Evolutionary conservation across 2,329 filamentous ascomycete genomes (phyloP).

Genomic region (Madurella fahalii): DNA sequence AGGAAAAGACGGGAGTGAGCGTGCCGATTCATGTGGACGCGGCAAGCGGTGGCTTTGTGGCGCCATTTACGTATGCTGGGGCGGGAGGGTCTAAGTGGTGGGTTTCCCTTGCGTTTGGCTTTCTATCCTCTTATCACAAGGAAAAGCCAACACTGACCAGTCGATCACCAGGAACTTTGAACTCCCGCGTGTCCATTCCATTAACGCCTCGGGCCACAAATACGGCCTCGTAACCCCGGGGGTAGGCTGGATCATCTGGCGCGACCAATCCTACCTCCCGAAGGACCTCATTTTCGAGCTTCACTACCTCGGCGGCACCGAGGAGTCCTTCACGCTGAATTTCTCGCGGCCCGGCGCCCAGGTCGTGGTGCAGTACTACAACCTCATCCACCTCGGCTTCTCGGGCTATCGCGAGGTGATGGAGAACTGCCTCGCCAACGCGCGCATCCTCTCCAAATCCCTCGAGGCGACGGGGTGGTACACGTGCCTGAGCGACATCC

Average conservation of each 20-base stretch:
- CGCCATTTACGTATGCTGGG: slow-evolving; percentile 55
- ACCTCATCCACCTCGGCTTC: slow-evolving; percentile 66
- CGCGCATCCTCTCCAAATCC: slow-evolving; percentile 57
- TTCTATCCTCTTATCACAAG: neutral
- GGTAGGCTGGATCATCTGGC: slow-evolving; percentile 68
- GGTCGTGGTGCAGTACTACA: slow-evolving; percentile 69
- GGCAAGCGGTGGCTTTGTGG: slow-evolving; percentile 58
- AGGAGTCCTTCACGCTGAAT: slow-evolving; percentile 67
- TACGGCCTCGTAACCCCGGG: slow-evolving; percentile 63
- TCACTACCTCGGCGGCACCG: slow-evolving; percentile 66
- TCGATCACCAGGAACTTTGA: slow-evolving; percentile 48
- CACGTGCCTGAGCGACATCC: slow-evolving; percentile 60
- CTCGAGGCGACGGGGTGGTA: slow-evolving; percentile 66
- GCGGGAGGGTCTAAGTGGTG: slow-evolving; percentile 56
- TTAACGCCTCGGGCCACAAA: slow-evolving; percentile 61
- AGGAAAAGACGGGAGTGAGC: slow-evolving; percentile 57
- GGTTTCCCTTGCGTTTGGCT: neutral
- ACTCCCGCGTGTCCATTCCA: slow-evolving; percentile 59
- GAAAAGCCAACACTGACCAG: neutral
- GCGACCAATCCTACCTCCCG: slow-evolving; percentile 61
- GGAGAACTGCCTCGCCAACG: slow-evolving; percentile 64
- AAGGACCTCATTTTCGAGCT: slow-evolving; percentile 67
- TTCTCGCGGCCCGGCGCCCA: slow-evolving; percentile 68
- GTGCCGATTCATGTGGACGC: slow-evolving; percentile 67
- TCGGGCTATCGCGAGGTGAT: slow-evolving; percentile 60